phyloP scores from a whole-genome alignment of 805 yeast species.

The Osmozyma mogii region DNA sequence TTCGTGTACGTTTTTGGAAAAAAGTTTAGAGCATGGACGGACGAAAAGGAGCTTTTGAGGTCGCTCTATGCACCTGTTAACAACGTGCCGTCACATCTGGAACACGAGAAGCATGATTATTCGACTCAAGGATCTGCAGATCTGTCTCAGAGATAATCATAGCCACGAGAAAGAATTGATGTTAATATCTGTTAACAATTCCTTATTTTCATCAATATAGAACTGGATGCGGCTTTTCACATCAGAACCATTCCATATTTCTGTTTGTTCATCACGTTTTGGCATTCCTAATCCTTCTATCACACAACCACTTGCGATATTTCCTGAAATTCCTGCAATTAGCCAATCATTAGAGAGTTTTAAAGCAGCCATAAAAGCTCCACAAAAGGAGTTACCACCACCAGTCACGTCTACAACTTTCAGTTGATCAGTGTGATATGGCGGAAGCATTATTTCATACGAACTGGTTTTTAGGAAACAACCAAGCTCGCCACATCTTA shows the following conservation, averaged over 20 bases:
- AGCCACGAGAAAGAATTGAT: background rate
- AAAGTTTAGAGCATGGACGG: slow-evolving; percentile 42
- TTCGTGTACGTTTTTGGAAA: slow-evolving; percentile 52
- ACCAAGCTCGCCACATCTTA: slow-evolving; percentile 75
- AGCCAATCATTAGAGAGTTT: slow-evolving; percentile 42
- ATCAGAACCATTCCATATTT: slow-evolving; percentile 53
- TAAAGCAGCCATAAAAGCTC: slow-evolving; percentile 46
- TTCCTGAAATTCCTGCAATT: slow-evolving; percentile 59
- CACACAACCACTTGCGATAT: slow-evolving; percentile 71
- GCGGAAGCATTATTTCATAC: slow-evolving; percentile 49
- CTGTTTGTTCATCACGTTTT: slow-evolving; percentile 13
- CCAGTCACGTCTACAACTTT: slow-evolving; percentile 37
- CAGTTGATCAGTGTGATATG: slow-evolving; percentile 51
- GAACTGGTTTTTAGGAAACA: slow-evolving; percentile 40
- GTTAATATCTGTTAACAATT: background rate
- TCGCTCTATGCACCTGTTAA: slow-evolving; percentile 22
- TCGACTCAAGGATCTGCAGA: background rate
- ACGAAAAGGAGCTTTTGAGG: slow-evolving; percentile 35
- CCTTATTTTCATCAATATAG: slow-evolving; percentile 23
- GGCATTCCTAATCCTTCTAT: slow-evolving; percentile 81
- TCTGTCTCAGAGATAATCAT: background rate
- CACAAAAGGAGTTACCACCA: slow-evolving; percentile 39
- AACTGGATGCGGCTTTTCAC: slow-evolving; percentile 36
- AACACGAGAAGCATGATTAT: too few relatives aligned
- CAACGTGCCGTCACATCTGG: too few relatives aligned